These are phyloP conservation scores for Calycina marina DNA, from an alignment of 2,329 filamentous ascomycete genomes.

Conservation along the genomic window DNA sequence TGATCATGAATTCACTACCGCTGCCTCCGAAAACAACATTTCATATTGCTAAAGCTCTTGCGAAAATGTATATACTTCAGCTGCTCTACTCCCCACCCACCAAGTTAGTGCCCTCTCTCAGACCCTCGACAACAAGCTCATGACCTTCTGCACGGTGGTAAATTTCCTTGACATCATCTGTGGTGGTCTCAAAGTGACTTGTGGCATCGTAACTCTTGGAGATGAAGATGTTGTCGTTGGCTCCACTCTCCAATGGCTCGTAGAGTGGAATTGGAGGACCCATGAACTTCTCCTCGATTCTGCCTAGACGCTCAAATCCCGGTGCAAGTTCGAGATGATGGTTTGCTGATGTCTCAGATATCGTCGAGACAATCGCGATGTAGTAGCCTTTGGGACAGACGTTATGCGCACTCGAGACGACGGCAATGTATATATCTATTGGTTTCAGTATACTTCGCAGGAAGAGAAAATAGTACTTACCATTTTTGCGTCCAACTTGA, in stretches of 20 bases:
- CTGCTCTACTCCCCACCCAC: conserved; percentile 53
- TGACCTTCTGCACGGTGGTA: conserved; percentile 65
- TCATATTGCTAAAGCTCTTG: too few species aligned
- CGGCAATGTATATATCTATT: conserved; percentile 87
- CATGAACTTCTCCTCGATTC: conserved; percentile 96
- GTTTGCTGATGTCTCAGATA: conserved; percentile 82
- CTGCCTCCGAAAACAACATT: too few species aligned
- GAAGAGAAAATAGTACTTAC: conserved; percentile 35
- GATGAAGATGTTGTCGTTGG: conserved; percentile 85
- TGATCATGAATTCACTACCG: too few species aligned
- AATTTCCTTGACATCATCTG: conserved; percentile 88
- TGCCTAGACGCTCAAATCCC: conserved; percentile 80
- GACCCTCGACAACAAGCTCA: conserved; percentile 49
- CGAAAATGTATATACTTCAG: too few species aligned
- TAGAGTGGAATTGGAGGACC: conserved; percentile 83
- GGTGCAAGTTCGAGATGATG: conserved; percentile 91
- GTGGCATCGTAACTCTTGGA: conserved; percentile 98
- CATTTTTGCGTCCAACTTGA: conserved; percentile 92
- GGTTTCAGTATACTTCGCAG: not conserved
- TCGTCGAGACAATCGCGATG: conserved; percentile 95
- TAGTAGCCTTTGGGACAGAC: conserved; percentile 99
- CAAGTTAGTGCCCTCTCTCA: conserved; percentile 50
- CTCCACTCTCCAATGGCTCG: conserved; percentile 72
- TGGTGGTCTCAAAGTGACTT: conserved; percentile 87
- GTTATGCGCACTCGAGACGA: conserved; percentile 90